These are phyloP conservation scores for Metarhizium brunneum DNA, from an alignment of 2,329 filamentous ascomycete genomes.

Conservation along the genomic window DNA sequence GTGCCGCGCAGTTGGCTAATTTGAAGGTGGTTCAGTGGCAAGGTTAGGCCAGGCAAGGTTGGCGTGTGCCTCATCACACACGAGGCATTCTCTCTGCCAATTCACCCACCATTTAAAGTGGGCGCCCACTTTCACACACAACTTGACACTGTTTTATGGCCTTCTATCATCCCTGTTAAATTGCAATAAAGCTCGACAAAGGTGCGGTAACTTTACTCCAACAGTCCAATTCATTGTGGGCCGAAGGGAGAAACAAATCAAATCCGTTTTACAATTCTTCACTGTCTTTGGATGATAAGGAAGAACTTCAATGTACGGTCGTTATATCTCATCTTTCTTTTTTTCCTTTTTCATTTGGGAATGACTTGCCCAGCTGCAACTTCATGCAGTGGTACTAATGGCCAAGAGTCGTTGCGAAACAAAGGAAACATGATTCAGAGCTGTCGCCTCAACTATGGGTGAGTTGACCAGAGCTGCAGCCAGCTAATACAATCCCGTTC, in stretches of 20 bases:
- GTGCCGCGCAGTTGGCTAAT: not conserved
- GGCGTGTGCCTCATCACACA: too few species aligned
- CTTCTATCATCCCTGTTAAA: not conserved
- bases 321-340: conserved; percentile 28
- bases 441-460: conserved; percentile 11
- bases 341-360: conserved; percentile 22
- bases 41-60: too few species aligned
- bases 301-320: conserved; percentile 13
- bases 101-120: not conserved
- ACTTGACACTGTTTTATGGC: not conserved
- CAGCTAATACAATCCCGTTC: conserved; percentile 35
- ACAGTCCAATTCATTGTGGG: not conserved
- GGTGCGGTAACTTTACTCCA: not conserved
- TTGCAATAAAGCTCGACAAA: not conserved
- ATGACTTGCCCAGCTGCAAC: conserved; percentile 19
- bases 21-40: not conserved
- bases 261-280: conserved; percentile 6
- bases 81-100: too few species aligned
- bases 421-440: conserved; percentile 25
- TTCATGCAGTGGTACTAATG: conserved; percentile 18
- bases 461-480: conserved; percentile 22
- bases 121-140: not conserved
- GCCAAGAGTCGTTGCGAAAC: conserved; percentile 24
- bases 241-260: not conserved
- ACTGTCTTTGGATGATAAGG: conserved; percentile 1